Evolutionary conservation across 352 stramenopile genomes (phyloP), one percentile per base, ranked within the genome.

Genomic region (Salisapilia sapeloensis): DNA sequence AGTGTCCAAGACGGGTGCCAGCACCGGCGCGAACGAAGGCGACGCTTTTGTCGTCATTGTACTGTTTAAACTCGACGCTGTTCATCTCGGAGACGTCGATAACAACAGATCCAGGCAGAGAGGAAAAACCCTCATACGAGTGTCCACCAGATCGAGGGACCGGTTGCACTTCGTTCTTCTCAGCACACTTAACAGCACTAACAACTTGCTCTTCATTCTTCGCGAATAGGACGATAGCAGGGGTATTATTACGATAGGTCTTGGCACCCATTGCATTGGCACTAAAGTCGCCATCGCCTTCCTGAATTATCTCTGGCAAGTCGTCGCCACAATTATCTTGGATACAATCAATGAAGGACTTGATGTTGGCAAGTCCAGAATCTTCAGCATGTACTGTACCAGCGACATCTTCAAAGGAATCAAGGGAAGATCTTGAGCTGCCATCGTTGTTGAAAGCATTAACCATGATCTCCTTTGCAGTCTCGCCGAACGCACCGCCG

Each of bases 51-150:
- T 28, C 31, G 8, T 46, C 24, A 35, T 60, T 37, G 19, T 61
- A 40, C 7, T 45, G 49, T 15, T 54, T 29, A 13, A 69, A 27
- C 19, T 21, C 44, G 6, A 70, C 39, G 5, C 50, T 42, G 27
- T 63, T 60, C 60, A 74, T 74, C 34, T 59, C 54, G 47, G 60
- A 56, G 12, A 74, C 56, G 29, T 74, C 60, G 34, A 74, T 70
- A 24, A 70, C 60, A 9, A 74, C 34, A 29, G 56, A 58, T 22
- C 53, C 56, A 31, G 69, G 53, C 53, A 74, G 65, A 16, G 60
- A 74, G 14, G 55, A 69, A 12, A 74, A 40, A 24, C 66, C 56
- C 19, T 74, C 56, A 42, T 74, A 74, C 22, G 56, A 70, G 36
- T 74, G 60, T 16, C 60, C 60, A 11, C 60, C 60, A 35, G 50